Conservation (phyloP, 345 rosid species). For the Eucalyptus curtisii region DNA sequence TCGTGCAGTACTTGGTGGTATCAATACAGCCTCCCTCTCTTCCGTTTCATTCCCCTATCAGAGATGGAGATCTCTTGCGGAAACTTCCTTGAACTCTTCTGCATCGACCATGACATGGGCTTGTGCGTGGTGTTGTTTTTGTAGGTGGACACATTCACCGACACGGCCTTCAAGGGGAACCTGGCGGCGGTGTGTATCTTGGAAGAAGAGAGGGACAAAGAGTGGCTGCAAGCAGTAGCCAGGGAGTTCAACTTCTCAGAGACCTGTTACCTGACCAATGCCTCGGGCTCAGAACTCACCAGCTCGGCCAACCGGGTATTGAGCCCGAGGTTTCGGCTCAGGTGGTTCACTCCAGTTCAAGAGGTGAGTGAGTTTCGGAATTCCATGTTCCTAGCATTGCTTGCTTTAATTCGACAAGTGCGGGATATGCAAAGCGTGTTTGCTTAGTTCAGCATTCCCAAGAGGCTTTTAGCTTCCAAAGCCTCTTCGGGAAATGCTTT, state of each 20-base stretch:
- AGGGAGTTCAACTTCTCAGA: conserved; percentile 42
- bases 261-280: conserved; percentile 31
- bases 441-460: no score
- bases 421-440: neutral
- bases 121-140: neutral
- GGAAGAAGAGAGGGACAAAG: conserved; percentile 47
- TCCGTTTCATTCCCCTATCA: neutral
- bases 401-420: neutral
- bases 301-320: neutral
- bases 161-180: conserved; percentile 62
- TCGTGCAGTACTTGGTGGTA: conserved; percentile 31
- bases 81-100: neutral
- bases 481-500: no score
- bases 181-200: conserved; percentile 78
- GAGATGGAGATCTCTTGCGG: neutral
- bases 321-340: conserved; percentile 33
- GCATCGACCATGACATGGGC: neutral
- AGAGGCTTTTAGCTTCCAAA: no score
- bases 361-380: conserved; percentile 15
- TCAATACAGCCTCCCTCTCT: neutral
- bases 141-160: conserved; percentile 72
- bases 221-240: conserved; percentile 55
- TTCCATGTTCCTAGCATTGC: neutral
- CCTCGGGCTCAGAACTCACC: neutral
- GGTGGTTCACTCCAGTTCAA: conserved; percentile 55